Base-by-base conservation (phyloP, 176 grass and related monocot species). In the Carex littledalei region DNA sequence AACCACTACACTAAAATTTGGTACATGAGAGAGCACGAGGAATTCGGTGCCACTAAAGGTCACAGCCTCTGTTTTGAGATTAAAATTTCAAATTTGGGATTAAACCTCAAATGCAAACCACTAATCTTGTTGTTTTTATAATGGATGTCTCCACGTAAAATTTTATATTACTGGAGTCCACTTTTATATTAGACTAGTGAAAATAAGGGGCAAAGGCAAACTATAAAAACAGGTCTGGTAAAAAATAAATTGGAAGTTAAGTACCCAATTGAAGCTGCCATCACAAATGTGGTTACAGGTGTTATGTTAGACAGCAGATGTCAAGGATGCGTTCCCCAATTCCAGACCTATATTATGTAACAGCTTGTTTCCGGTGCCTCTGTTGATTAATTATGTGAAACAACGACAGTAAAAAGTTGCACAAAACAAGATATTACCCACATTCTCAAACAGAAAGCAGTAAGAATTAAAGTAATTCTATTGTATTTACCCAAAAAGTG, bases 261-360 rank as follows among this genome's bases (percentile, higher is more conserved):
- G 8, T 84, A 31, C 39, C 20, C 62, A 6, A 24, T 11, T 17
- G 12, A 32, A 49, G 57, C 21, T 14, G 60, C 14, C 29, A 71
- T 80, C 14, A 84, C 4, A 75, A 75, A 57, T 61, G 57, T 83
- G 16, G 5, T 65, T 49, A 47, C 60, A 8, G 81, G 81, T 47
- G 29, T 26, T 3, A 66, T 24, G 57, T 82, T 82, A 21, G 14
- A 9, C 53, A 43, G 45, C 80, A 47, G 80, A 43, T 43, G 41
- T 4, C 24, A 82, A 21, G 24, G 80, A 35, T 47, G 80, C 53
- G 47, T 21, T 63, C 21, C 59, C 63, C 80, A 67, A 82, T 13
- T 64, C 16, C 80, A 82, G 56, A n/a, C 80, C 80, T 64, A 58
- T 3, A 63, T 82, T 67, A 11, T 82, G 63, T 31, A 82, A 82